phyloP scores from a whole-genome alignment of 2,329 filamentous ascomycete species.

The Cryphonectria naterciae region DNA sequence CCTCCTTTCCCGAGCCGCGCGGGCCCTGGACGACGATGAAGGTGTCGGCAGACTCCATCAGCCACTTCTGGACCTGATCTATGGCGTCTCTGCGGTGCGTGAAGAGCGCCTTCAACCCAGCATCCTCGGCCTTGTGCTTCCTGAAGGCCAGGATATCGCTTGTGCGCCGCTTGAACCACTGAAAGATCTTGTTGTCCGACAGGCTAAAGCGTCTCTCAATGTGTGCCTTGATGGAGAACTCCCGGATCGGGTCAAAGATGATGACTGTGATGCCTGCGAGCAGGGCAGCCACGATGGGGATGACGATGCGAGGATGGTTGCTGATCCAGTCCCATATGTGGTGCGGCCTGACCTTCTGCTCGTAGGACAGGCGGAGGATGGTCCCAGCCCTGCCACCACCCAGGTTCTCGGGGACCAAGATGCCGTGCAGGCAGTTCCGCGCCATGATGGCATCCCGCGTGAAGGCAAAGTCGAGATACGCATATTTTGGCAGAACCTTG shows the following conservation, averaged over 20 bases:
- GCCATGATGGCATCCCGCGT: constrained; percentile 83
- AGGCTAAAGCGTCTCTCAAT: constrained; percentile 78
- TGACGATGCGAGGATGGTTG: constrained; percentile 83
- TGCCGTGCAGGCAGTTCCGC: constrained; percentile 89
- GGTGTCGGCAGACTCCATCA: constrained; percentile 86
- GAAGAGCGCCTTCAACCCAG: constrained; percentile 80
- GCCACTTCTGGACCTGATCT: constrained; percentile 79
- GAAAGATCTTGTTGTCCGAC: constrained; percentile 72
- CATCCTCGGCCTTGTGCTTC: constrained; percentile 62
- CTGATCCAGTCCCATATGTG: constrained; percentile 88
- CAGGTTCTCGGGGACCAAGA: constrained; percentile 67
- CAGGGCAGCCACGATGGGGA: constrained; percentile 80
- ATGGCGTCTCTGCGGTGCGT: constrained; percentile 84
- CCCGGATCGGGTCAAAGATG: constrained; percentile 91
- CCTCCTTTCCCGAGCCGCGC: constrained; percentile 86
- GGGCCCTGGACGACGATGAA: constrained; percentile 95
- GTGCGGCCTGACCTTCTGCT: constrained; percentile 74
- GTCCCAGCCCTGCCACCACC: constrained; percentile 80
- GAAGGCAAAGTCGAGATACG: constrained; percentile 75
- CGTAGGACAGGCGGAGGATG: constrained; percentile 79
- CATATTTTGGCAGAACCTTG: constrained; percentile 80
- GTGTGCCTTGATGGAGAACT: constrained; percentile 88
- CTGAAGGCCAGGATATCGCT: constrained; percentile 67
- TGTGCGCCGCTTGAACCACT: constrained; percentile 79
- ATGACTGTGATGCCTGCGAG: constrained; percentile 82